Conservation (phyloP, 768 basidiomycete species). For the Leccinum truebloodii region DNA sequence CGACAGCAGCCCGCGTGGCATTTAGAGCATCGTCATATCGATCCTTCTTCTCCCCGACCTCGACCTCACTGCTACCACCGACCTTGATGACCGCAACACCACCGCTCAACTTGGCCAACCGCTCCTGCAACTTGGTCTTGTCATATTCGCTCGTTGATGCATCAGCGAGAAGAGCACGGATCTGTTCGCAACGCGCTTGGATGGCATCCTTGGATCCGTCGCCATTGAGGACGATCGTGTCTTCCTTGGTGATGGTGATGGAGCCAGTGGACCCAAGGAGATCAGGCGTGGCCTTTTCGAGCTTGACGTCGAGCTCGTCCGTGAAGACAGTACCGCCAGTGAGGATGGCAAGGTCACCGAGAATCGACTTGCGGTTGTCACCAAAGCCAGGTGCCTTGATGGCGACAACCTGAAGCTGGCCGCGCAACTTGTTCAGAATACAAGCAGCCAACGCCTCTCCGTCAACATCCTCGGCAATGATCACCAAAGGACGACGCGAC, state of each 20-base stretch:
- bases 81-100: slow-evolving; percentile 99
- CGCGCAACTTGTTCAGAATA: slow-evolving; percentile 99
- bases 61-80: slow-evolving; percentile 90
- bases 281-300: slow-evolving; percentile 86
- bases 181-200: slow-evolving; percentile 93
- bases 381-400: slow-evolving; percentile 99
- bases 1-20: slow-evolving; percentile 97
- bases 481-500: slow-evolving; percentile 85
- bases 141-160: slow-evolving; percentile 90
- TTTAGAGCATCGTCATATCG: slow-evolving; percentile 96
- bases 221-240: slow-evolving; percentile 95
- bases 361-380: slow-evolving; percentile 98
- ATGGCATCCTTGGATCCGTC: slow-evolving; percentile 89
- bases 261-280: slow-evolving; percentile 89
- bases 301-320: slow-evolving; percentile 95
- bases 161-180: slow-evolving; percentile 81
- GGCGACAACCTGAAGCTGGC: slow-evolving; percentile 90
- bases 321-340: slow-evolving; percentile 98
- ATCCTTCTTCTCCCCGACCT: slow-evolving; percentile 99
- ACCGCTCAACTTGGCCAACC: slow-evolving; percentile 92
- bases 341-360: slow-evolving; percentile 95
- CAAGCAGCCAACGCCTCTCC: slow-evolving; percentile 97
- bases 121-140: slow-evolving; percentile 92
- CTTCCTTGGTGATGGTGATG: slow-evolving; percentile 96
- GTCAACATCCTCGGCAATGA: slow-evolving; percentile 97